Conservation (phyloP, 352 stramenopile genomes). For the Phytophthora pseudosyringae region DNA sequence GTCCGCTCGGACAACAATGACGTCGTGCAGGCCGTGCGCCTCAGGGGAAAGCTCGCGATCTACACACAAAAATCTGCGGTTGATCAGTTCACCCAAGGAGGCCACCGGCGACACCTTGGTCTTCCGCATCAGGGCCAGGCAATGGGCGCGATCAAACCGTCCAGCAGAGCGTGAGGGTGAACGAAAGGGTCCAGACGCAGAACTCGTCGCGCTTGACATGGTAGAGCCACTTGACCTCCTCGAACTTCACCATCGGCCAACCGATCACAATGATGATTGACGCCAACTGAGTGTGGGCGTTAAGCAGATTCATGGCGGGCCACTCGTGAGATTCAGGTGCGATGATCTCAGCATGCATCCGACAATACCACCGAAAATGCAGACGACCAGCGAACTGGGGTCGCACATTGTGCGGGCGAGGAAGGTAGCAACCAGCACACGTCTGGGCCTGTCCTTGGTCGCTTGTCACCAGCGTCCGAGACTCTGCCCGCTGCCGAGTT, state of each 20-base stretch:
- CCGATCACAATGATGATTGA: constrained; percentile 31
- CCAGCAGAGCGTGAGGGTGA: constrained; percentile 53
- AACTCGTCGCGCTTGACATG: constrained; percentile 55
- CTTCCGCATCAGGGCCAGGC: constrained; percentile 59
- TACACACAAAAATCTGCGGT: constrained; percentile 28
- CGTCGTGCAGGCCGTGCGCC: constrained; percentile 28
- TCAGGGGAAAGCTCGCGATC: constrained; percentile 39
- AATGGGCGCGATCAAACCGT: constrained; percentile 53
- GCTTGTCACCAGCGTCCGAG: constrained; percentile 12
- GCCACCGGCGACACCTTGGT: constrained; percentile 42
- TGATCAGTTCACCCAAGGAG: constrained; percentile 42
- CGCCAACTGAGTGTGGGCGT: constrained; percentile 24
- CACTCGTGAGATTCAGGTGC: constrained; percentile 19
- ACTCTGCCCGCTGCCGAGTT: constrained; percentile 2
- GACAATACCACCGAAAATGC: constrained; percentile 24
- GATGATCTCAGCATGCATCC: constrained; percentile 19
- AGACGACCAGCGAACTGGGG: constrained; percentile 23
- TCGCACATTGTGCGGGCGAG: constrained; percentile 22
- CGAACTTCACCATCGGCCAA: constrained; percentile 19
- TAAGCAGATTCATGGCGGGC: constrained; percentile 23
- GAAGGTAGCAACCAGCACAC: constrained; percentile 12
- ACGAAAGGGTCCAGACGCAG: constrained; percentile 49
- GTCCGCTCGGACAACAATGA: constrained; percentile 50
- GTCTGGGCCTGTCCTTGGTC: constrained; percentile 11
- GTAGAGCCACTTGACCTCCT: constrained; percentile 63